Evolutionary conservation across 495 filamentous ascomycete genomes (phyloP), one percentile per base, ranked within the genome.

Genomic region (Neurospora sp.): DNA sequence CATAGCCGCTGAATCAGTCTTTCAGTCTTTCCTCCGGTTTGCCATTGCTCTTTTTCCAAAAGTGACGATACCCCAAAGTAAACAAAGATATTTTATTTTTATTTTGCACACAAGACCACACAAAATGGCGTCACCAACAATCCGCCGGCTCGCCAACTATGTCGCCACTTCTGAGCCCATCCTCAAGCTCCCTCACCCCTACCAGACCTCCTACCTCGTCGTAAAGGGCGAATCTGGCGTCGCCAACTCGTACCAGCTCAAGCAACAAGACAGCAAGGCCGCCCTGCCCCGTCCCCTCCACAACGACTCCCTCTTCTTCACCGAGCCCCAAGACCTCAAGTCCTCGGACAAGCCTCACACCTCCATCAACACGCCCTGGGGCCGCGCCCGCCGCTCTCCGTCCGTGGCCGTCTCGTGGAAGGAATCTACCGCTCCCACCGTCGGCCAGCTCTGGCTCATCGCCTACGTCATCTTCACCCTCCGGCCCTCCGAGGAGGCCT

Each of bases 361-460:
- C 68, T 82, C 81, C 53, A 84, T 83, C 75, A 86, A 86, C 74
- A 84, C 82, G 10, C 78, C 80, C 45, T 86, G 84, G 84, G 84
- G 82, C 27, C 77, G 84, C 31, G 83, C 84, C 16, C 74, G 83
- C 35, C 83, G 84, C 70, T 82, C 80, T 0, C 82, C 84, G 8
- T 77, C 79, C 45, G 81, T 83, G 37, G 75, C 75, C 7, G 75
- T 81, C 59, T 69, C 73, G 69, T 84, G 82, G 82, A 80, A 79
- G n/a, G 75, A 42, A 44, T 22, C 45, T 35, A 68, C 70, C 31
- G 70, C 84, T 1, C 87, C 89, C 12, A 86, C 87, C 0, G 75
- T 88, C 31, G 88, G 81, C 7, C 89, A 91, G 74, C 82, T 89
- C 45, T 91, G 89, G 89, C 86, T 90, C 17, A 76, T 88, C 44